These are phyloP conservation scores for Bremia lactucae DNA, from an alignment of 352 stramenopile species.

Conservation along the genomic window DNA sequence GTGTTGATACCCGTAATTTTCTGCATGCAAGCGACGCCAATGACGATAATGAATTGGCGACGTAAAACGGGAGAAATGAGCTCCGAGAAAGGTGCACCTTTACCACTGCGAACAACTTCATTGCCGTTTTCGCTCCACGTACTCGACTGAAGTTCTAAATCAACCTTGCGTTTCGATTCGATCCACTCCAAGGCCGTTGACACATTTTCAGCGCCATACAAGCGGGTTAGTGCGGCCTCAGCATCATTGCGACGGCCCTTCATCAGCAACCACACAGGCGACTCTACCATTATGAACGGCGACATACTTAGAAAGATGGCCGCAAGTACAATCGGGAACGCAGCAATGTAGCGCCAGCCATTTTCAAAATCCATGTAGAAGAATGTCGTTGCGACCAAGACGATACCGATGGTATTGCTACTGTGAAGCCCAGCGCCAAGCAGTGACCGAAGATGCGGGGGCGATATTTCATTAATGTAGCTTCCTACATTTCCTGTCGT, in stretches of 20 bases:
- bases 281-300: slow-evolving; percentile 40
- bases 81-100: slow-evolving; percentile 20
- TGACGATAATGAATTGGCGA: slow-evolving; percentile 29
- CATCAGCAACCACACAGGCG: slow-evolving; percentile 34
- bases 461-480: slow-evolving; percentile 42
- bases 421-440: slow-evolving; percentile 30
- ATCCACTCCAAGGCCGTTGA: slow-evolving; percentile 27
- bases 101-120: slow-evolving; percentile 21
- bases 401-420: slow-evolving; percentile 28
- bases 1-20: slow-evolving; percentile 50
- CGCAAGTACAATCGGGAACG: slow-evolving; percentile 41
- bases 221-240: slow-evolving; percentile 18
- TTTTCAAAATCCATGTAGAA: slow-evolving; percentile 42
- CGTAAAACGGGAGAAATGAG: slow-evolving; percentile 17
- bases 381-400: slow-evolving; percentile 36
- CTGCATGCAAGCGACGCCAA: slow-evolving; percentile 24
- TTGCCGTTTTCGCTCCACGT: slow-evolving; percentile 18
- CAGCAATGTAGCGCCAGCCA: slow-evolving; percentile 52
- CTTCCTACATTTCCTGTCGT: slow-evolving; percentile 29
- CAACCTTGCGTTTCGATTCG: slow-evolving; percentile 25
- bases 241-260: slow-evolving; percentile 25
- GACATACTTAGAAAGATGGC: slow-evolving; percentile 32
- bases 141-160: slow-evolving; percentile 23
- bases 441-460: slow-evolving; percentile 26
- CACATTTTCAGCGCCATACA: slow-evolving; percentile 32